Evolutionary conservation across 176 grass and related monocot genomes (phyloP).

Genomic region (Carex scoparia): DNA sequence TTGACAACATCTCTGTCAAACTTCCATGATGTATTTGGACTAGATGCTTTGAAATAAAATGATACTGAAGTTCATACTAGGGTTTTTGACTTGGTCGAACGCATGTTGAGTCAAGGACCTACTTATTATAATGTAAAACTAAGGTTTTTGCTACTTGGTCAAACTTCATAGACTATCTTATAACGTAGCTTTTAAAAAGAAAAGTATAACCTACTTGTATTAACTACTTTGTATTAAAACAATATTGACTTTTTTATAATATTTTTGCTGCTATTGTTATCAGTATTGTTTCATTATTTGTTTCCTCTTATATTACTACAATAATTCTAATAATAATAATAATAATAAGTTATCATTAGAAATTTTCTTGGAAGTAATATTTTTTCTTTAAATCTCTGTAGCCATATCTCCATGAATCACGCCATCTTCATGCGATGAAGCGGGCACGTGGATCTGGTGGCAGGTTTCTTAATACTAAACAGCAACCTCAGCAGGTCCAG

Average conservation of each 20-base stretch:
- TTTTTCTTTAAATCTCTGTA: background rate
- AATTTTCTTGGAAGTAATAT: background rate
- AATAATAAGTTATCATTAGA: conserved; percentile 6
- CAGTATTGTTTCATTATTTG: background rate
- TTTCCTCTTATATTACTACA: background rate
- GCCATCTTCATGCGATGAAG: conserved; percentile 96
- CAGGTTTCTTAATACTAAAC: conserved; percentile 84
- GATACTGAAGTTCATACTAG: background rate
- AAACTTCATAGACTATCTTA: background rate
- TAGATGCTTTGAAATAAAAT: background rate
- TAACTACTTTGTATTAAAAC: background rate
- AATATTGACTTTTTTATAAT: background rate
- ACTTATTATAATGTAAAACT: background rate
- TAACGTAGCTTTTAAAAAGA: background rate
- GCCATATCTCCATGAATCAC: conserved; percentile 73
- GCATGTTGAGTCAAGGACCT: background rate
- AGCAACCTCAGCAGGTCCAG: conserved; percentile 44
- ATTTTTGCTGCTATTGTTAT: background rate
- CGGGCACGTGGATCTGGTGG: conserved; percentile 81
- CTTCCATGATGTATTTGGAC: background rate
- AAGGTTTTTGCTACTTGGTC: background rate
- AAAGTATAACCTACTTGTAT: background rate
- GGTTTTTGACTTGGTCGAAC: background rate
- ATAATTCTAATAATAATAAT: background rate
- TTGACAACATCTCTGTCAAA: background rate